Evolutionary conservation across 2,329 filamentous ascomycete species (phyloP), one percentile per base, ranked within the genome.

Genomic region (Raffaelea deltoideospora): DNA sequence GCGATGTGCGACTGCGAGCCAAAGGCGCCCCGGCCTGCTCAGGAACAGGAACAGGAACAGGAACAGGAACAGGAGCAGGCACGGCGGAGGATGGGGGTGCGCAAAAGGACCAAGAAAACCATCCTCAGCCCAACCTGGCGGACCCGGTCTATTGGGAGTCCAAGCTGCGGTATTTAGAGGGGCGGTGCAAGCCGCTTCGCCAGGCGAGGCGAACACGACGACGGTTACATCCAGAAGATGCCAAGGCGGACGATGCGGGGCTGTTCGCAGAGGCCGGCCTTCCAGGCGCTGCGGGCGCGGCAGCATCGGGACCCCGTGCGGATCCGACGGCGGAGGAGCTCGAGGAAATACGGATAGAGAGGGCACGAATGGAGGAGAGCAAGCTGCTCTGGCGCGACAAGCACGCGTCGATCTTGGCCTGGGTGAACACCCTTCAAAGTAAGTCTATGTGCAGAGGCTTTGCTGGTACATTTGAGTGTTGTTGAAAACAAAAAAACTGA

Each of bases 381-480:
- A 33, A 28, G 34, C 35, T 40, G 4, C 21, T 43, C 27, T 43
- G 41, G 41, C 38, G 26, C 9, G 31, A 36, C 22, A 43, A 40
- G 36, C 35, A 26, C 17, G 20, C 21, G 7, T 8, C 17, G 6
- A 38, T 43, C 20, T 31, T 32, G 15, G 10, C 13, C 11, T 43
- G 41, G 41, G 20, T 34, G 9, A 10, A 5, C 5, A 21, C 15
- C 4, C 24, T 37, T 32, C 35, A 22, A 33, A 9, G 36, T 37
- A 18, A 20, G 33, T 22, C n/a, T n/a, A n/a, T n/a, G n/a, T n/a
- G n/a, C n/a, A n/a, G n/a, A n/a, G n/a, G n/a, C n/a, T n/a, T n/a
- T n/a, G n/a, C n/a, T n/a, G n/a, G n/a, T n/a, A n/a, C n/a, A n/a
- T n/a, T n/a, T n/a, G n/a, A n/a, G n/a, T n/a, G n/a, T n/a, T n/a